Percentiles rank a stretch among this genome's conserved stretches.
phyloP scores from a whole-genome alignment of 1,284 basidiomycete species.

The Lentinus polychrous region DNA sequence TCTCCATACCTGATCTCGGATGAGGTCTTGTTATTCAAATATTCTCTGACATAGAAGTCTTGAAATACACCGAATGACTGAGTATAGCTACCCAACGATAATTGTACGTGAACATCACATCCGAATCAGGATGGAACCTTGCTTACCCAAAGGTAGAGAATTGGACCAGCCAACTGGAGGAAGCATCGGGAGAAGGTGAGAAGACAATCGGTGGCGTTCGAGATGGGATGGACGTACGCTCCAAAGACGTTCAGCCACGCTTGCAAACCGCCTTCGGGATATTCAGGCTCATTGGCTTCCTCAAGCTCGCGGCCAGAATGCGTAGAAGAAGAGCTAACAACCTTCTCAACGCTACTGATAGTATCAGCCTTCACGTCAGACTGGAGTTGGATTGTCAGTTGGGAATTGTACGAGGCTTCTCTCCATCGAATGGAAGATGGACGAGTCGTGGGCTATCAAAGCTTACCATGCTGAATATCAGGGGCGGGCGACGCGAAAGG shows the following conservation, averaged over 20 bases:
- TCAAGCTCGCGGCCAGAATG: neutral
- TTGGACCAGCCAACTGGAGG: slow-evolving; percentile 3
- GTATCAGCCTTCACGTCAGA: slow-evolving; percentile 1
- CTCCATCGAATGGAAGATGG: neutral
- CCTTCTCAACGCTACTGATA: neutral
- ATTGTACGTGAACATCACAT: neutral
- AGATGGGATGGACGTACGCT: neutral
- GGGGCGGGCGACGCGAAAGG: neutral
- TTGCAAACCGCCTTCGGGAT: neutral
- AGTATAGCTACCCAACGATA: neutral
- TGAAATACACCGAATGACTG: slow-evolving; percentile 20
- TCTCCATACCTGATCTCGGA: slow-evolving; percentile 37
- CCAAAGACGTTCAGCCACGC: slow-evolving; percentile 1
- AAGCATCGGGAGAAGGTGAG: neutral
- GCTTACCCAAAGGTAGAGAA: slow-evolving; percentile 4
- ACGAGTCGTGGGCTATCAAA: neutral
- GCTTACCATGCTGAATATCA: neutral
- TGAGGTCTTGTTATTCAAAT: slow-evolving; percentile 33
- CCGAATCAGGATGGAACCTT: neutral
- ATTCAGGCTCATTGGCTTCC: neutral
- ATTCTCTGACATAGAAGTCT: slow-evolving; percentile 41
- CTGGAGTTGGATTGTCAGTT: neutral
- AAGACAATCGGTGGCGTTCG: neutral
- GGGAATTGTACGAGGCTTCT: neutral
- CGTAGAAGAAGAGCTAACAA: neutral